These are phyloP conservation scores for Lactarius tabidus DNA, from an alignment of 768 basidiomycete species.

Conservation along the genomic window DNA sequence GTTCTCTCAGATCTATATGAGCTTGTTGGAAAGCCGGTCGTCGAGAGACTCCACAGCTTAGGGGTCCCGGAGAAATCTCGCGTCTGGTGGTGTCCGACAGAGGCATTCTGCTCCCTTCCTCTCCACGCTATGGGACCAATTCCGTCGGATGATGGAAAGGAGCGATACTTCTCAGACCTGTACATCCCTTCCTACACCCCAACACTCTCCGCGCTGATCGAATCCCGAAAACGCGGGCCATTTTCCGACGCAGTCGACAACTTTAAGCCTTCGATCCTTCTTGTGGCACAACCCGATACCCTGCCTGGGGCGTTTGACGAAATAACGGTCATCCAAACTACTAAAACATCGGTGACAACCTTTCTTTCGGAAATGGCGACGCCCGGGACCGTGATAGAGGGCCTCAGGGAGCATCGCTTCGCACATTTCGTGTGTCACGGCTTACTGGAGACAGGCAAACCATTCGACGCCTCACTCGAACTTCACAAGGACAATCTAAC, in stretches of 20 bases:
- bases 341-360: not conserved
- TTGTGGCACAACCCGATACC: not conserved
- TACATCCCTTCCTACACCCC: no score
- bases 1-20: constrained; percentile 6
- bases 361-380: constrained; percentile 1
- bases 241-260: not conserved
- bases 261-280: constrained; percentile 4
- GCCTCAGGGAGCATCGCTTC: not conserved
- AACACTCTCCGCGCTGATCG: no score
- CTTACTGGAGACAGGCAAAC: no score
- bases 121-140: constrained; percentile 14
- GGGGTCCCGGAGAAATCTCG: not conserved
- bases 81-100: not conserved
- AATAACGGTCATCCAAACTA: not conserved
- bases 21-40: no score
- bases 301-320: not conserved
- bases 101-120: not conserved
- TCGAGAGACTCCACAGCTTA: no score
- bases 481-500: no score
- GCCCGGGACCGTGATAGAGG: not conserved
- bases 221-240: not conserved
- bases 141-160: not conserved
- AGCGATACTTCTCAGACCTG: not conserved
- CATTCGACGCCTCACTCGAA: no score
- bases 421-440: no score